Conservation (phyloP, 1,284 basidiomycete species). For the Cutaneotrichosporon sp. region DNA sequence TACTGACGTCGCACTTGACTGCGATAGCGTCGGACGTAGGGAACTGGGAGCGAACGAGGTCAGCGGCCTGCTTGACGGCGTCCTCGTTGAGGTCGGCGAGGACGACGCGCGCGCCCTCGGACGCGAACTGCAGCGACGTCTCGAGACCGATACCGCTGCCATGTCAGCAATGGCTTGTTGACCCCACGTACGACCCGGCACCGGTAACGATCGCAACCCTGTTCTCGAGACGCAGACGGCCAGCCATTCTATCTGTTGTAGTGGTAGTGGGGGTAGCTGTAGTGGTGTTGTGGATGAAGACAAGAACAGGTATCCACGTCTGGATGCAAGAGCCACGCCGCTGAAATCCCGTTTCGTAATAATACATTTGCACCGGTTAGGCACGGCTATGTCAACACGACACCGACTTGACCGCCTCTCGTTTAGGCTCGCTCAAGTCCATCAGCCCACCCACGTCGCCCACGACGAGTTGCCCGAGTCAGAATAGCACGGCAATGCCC, state of each 20-base stretch:
- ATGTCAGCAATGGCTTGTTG: neutral
- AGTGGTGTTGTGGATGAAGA: neutral
- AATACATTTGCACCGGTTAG: too few relatives aligned
- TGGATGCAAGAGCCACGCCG: too few relatives aligned
- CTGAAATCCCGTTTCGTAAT: too few relatives aligned
- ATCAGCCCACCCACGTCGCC: too few relatives aligned
- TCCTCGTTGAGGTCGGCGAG: constrained; percentile 79
- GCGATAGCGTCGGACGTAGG: constrained; percentile 66
- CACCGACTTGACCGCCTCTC: too few relatives aligned
- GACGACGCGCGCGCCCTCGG: constrained; percentile 81
- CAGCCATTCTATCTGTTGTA: constrained; percentile 7
- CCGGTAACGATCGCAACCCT: constrained; percentile 49
- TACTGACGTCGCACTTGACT: constrained; percentile 77
- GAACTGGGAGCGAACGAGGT: constrained; percentile 60
- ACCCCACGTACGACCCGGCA: constrained; percentile 44
- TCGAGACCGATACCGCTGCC: constrained; percentile 80
- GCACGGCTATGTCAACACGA: too few relatives aligned
- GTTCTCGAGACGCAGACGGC: constrained; percentile 42
- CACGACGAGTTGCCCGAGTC: too few relatives aligned
- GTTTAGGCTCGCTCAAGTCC: too few relatives aligned
- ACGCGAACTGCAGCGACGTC: constrained; percentile 83
- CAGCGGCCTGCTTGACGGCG: constrained; percentile 66
- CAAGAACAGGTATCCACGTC: too few relatives aligned
- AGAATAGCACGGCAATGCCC: too few relatives aligned
- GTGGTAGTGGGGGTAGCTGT: neutral